Evolutionary conservation across 768 basidiomycete species (phyloP).

Genomic region (Atractiella rhizophila): DNA sequence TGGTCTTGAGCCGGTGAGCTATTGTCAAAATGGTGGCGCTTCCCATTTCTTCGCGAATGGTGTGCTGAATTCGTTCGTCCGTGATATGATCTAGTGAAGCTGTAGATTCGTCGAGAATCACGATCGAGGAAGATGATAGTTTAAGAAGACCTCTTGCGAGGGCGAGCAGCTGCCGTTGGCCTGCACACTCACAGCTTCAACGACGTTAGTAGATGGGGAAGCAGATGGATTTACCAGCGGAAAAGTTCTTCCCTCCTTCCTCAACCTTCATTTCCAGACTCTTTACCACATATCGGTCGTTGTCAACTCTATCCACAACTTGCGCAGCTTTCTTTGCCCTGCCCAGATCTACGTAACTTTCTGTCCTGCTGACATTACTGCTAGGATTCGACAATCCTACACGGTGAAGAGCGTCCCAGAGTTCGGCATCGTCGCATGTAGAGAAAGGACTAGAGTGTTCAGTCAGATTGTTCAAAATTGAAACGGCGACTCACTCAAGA

Average conservation of each 20-base stretch:
- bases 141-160: constrained; percentile 15
- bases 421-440: constrained; percentile 14
- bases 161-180: constrained; percentile 14
- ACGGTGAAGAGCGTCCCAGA: constrained; percentile 16
- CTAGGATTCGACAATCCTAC: constrained; percentile 17
- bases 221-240: constrained; percentile 9
- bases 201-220: neutral
- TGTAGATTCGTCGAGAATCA: constrained; percentile 18
- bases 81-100: constrained; percentile 16
- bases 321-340: too few relatives aligned
- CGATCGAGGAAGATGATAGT: constrained; percentile 13
- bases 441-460: neutral
- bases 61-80: constrained; percentile 34
- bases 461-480: neutral
- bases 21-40: constrained; percentile 56
- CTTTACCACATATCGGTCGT: constrained; percentile 10
- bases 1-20: constrained; percentile 50
- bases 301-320: too few relatives aligned
- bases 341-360: too few relatives aligned
- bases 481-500: too few relatives aligned
- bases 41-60: constrained; percentile 44
- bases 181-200: neutral
- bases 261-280: constrained; percentile 4
- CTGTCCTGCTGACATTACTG: too few relatives aligned
- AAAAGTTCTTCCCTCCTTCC: constrained; percentile 16